Conservation (phyloP, 345 rosid genomes). For the Turritis glabra region DNA sequence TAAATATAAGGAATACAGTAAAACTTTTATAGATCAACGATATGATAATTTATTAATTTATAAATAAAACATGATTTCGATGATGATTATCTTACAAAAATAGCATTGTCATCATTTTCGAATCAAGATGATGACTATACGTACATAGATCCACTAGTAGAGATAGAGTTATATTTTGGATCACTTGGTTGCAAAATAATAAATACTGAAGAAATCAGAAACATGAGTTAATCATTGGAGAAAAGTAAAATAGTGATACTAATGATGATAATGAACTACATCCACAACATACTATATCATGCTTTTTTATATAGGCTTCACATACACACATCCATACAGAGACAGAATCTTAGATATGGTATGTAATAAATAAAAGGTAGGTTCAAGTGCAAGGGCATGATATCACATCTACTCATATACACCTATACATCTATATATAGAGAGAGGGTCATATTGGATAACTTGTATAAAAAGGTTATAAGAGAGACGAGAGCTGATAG, state of each 20-base stretch:
- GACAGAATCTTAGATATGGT: slow-evolving; percentile 24
- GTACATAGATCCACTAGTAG: neutral
- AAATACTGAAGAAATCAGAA: neutral
- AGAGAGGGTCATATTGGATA: slow-evolving; percentile 19
- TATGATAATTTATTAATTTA: neutral
- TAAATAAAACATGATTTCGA: neutral
- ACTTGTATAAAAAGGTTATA: slow-evolving; percentile 40
- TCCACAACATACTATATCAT: slow-evolving; percentile 4
- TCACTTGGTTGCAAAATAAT: neutral
- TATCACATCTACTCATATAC: slow-evolving; percentile 1
- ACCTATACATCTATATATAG: slow-evolving; percentile 25
- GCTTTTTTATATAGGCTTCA: slow-evolving; percentile 3
- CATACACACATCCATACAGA: slow-evolving; percentile 26
- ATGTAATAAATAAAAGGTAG: slow-evolving; percentile 28
- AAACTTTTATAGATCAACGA: too few species aligned
- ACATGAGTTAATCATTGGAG: neutral
- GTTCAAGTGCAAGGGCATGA: slow-evolving; percentile 24
- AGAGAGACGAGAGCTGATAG: slow-evolving; percentile 18
- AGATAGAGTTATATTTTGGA: neutral
- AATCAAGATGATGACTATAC: neutral
- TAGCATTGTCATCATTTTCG: neutral
- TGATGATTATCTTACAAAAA: neutral
- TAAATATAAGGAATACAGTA: too few species aligned
- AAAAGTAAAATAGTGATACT: neutral
- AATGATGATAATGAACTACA: slow-evolving; percentile 5